A percentile compares a stretch with the other conserved stretches of the same genome.
Conservation (phyloP, 805 yeast species). For the Lipomyces yamanashiensis region DNA sequence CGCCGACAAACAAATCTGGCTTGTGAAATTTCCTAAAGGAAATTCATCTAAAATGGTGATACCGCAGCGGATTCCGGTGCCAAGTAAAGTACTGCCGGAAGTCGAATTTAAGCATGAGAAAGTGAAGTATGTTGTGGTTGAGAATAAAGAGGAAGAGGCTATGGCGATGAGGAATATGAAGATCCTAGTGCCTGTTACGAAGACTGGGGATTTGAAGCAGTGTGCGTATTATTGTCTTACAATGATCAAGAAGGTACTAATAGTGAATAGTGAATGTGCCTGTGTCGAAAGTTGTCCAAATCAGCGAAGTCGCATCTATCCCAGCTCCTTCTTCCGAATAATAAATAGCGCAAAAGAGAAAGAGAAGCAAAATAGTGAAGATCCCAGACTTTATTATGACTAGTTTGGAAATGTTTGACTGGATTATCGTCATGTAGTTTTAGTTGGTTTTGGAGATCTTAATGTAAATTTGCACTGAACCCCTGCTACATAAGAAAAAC, state of each 20-base stretch:
- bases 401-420: background rate
- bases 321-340: constrained; percentile 17
- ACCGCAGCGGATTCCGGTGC: constrained; percentile 21
- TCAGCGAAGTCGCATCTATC: constrained; percentile 32
- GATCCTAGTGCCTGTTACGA: constrained; percentile 16
- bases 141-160: constrained; percentile 22
- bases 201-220: constrained; percentile 9
- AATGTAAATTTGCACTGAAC: too few relatives aligned
- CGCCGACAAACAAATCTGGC: constrained; percentile 26
- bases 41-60: background rate
- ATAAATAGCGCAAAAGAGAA: background rate
- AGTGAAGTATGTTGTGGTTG: constrained; percentile 16
- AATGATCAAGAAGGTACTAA: background rate
- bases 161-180: constrained; percentile 13
- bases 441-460: too few relatives aligned
- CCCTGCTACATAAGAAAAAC: too few relatives aligned
- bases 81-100: constrained; percentile 3
- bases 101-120: constrained; percentile 14
- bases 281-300: constrained; percentile 20
- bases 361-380: background rate
- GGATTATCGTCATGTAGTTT: too few relatives aligned
- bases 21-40: constrained; percentile 23
- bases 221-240: background rate
- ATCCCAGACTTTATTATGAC: background rate
- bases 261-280: constrained; percentile 9